Conservation (phyloP, 1,139 yeast genomes). For the Arxiozyma bovina region DNA sequence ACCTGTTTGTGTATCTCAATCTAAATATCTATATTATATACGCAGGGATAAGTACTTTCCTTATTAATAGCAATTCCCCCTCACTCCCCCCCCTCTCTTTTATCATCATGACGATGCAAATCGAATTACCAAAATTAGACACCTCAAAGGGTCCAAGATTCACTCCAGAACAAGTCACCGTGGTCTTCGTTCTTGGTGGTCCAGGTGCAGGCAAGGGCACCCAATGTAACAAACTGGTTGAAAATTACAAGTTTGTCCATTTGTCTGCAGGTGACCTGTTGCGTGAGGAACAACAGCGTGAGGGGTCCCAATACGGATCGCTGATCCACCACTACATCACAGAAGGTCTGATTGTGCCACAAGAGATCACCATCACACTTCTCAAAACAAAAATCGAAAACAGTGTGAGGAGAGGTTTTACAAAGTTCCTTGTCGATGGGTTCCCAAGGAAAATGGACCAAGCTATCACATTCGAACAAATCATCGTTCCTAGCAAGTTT, state of each 20-base stretch:
- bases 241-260: constrained; percentile 75
- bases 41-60: no score
- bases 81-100: no score
- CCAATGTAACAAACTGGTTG: constrained; percentile 79
- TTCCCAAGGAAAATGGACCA: constrained; percentile 99
- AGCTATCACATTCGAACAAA: constrained; percentile 80
- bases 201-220: constrained; percentile 96
- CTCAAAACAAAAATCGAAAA: constrained; percentile 70
- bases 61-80: no score
- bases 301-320: constrained; percentile 77
- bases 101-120: constrained; percentile 2
- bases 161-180: constrained; percentile 56
- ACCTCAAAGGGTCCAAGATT: constrained; percentile 37
- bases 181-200: constrained; percentile 79
- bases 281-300: constrained; percentile 81
- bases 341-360: constrained; percentile 91
- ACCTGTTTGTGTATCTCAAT: no score
- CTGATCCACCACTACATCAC: constrained; percentile 74
- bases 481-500: constrained; percentile 65
- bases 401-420: constrained; percentile 40
- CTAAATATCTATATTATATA: no score
- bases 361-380: constrained; percentile 82
- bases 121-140: constrained; percentile 4
- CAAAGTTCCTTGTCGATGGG: constrained; percentile 77
- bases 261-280: constrained; percentile 90